These are phyloP conservation scores for Podaxis sp. DNA, from an alignment of 768 basidiomycete species.

Conservation along the genomic window DNA sequence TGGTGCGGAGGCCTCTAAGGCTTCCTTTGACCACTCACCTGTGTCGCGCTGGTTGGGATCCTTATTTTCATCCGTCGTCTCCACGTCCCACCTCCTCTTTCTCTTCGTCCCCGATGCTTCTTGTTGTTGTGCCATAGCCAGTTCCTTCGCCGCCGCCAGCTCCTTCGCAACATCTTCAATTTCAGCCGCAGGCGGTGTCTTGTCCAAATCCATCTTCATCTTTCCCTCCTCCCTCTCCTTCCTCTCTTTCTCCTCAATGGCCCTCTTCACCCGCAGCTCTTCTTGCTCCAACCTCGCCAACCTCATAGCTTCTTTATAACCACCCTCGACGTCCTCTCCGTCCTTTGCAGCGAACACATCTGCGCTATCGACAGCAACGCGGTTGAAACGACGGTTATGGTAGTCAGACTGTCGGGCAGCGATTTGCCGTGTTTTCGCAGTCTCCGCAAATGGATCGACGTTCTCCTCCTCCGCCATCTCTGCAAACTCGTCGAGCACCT, in stretches of 20 bases:
- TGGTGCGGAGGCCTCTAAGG: constrained; percentile 69
- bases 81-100: constrained; percentile 83
- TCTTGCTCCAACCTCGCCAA: constrained; percentile 89
- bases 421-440: constrained; percentile 90
- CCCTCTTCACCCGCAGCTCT: constrained; percentile 77
- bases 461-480: constrained; percentile 94
- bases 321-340: constrained; percentile 73
- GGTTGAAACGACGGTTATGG: constrained; percentile 87
- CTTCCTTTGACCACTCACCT: constrained; percentile 77
- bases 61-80: constrained; percentile 62
- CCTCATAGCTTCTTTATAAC: constrained; percentile 97
- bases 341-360: constrained; percentile 79
- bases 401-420: constrained; percentile 93
- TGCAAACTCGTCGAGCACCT: constrained; percentile 91
- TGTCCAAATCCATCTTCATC: constrained; percentile 87
- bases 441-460: constrained; percentile 89
- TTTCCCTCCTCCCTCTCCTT: constrained; percentile 69
- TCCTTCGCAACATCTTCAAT: constrained; percentile 72
- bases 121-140: constrained; percentile 31
- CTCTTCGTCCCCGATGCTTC: constrained; percentile 56
- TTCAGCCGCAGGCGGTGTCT: constrained; percentile 84
- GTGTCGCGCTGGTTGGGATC: constrained; percentile 58
- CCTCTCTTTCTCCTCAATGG: constrained; percentile 88
- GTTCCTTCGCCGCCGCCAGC: constrained; percentile 55
- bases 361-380: constrained; percentile 77